Base-by-base conservation (phyloP, 176 grass and related monocot genomes). In the Coix lacrymajobi region DNA sequence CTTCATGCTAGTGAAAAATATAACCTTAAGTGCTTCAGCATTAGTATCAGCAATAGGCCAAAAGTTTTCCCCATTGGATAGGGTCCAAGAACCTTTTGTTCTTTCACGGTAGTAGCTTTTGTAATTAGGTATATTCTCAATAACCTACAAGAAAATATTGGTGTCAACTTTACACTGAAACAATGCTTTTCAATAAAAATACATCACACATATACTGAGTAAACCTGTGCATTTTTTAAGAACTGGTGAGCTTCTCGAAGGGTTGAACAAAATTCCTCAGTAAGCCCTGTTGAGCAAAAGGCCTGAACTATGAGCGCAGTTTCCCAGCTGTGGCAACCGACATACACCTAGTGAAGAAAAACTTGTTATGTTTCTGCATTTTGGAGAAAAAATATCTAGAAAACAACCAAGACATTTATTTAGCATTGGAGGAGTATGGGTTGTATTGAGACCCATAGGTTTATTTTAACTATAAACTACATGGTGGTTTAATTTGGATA, bases 251-350 rank as follows among this genome's bases (percentile, higher is more conserved):
- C 87, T 58, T 80, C 83, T 40, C 49, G 71, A 57, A 92, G 69
- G 22, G 79, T 34, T 44, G 44, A 62, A 46, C 57, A 32, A 80
- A 74, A 81, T 36, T 87, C 90, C 49, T 87, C 69, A 26, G 58
- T 58, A 20, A 92, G 79, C 39, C 82, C 62, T 73, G 73, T 92
- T 62, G 90, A 78, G 13, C 64, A 80, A 61, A 87, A 84, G 29
- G 90, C 87, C 73, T 89, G 90, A 81, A 87, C 40, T 71, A 87
- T 92, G 49, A 89, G 80, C 20, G 87, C 90, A 26, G 87, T 92
- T 41, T 92, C 90, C 90, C 90, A 92, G 19, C 58, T 34, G n/a
- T 89, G 90, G 78, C 90, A 89, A 45, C 90, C 90, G 73, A 77
- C 69, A 69, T 92, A 92, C 9, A 84, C 83, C 83, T 89, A 78